Percentiles rank a stretch among this genome's conserved stretches.
Evolutionary conservation across 2,329 filamentous ascomycete species (phyloP).

Genomic region (Periconia sp.): DNA sequence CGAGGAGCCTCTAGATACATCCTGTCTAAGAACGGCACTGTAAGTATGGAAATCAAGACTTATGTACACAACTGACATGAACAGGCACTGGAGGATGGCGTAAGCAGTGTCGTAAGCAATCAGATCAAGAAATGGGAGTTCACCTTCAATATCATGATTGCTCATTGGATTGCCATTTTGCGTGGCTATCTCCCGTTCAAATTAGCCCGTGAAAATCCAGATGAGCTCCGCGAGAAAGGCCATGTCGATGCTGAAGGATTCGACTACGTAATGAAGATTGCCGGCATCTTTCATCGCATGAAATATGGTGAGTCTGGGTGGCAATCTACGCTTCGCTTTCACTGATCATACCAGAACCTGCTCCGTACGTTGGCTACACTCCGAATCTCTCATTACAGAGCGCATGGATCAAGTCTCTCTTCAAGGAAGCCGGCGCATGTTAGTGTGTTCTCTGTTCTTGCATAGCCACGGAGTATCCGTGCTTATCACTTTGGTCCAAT

Average conservation of each 20-base stretch:
- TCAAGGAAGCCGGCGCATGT: slow-evolving; percentile 39
- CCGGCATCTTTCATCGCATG: slow-evolving; percentile 29
- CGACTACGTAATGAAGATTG: slow-evolving; percentile 36
- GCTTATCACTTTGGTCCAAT: no score
- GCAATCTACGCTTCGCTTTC: not conserved
- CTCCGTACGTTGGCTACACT: slow-evolving; percentile 33
- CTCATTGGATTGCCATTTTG: slow-evolving; percentile 40
- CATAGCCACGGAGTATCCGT: slow-evolving; percentile 8
- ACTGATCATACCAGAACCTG: slow-evolving; percentile 31
- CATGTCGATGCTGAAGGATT: slow-evolving; percentile 37
- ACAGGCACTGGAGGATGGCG: slow-evolving; percentile 38
- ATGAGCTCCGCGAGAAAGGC: slow-evolving; percentile 35
- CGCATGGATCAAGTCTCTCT: slow-evolving; percentile 40
- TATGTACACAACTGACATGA: slow-evolving; percentile 16
- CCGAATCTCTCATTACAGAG: slow-evolving; percentile 33
- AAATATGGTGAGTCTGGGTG: slow-evolving; percentile 29
- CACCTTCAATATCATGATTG: slow-evolving; percentile 36
- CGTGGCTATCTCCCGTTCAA: slow-evolving; percentile 42
- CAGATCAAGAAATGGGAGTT: slow-evolving; percentile 46
- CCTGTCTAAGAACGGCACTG: slow-evolving; percentile 41
- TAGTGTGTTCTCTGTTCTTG: not conserved
- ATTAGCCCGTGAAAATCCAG: slow-evolving; percentile 41
- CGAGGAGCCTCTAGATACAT: slow-evolving; percentile 41
- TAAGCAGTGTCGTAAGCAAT: slow-evolving; percentile 38
- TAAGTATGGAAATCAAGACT: slow-evolving; percentile 23